phyloP scores from a whole-genome alignment of 805 yeast species.

The Nakazawaea wyomingensis region DNA sequence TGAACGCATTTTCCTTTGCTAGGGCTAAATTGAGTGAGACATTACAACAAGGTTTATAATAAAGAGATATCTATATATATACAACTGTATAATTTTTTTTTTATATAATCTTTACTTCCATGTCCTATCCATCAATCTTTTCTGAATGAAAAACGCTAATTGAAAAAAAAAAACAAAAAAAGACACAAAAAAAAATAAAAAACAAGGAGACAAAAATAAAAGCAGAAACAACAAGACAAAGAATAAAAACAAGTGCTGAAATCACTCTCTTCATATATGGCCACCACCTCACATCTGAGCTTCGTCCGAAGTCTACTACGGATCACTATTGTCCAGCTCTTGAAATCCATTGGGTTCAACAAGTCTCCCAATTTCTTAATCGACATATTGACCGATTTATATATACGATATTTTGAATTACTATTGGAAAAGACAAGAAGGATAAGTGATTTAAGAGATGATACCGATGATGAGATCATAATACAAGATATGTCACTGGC shows the following conservation, averaged over 20 bases:
- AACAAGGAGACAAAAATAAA: background rate
- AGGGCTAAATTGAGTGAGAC: constrained; percentile 53
- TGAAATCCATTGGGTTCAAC: constrained; percentile 82
- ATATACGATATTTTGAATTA: constrained; percentile 55
- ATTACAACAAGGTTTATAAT: constrained; percentile 32
- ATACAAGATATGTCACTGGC: constrained; percentile 72
- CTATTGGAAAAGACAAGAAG: constrained; percentile 45
- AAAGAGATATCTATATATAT: background rate
- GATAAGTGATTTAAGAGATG: constrained; percentile 44
- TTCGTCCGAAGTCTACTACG: constrained; percentile 5
- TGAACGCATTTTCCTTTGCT: constrained; percentile 86
- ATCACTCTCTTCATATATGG: no score
- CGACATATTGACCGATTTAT: constrained; percentile 73
- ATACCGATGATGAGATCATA: constrained; percentile 34
- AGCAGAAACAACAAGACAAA: no score
- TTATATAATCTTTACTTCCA: no score
- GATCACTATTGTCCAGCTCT: constrained; percentile 40
- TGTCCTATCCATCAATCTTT: no score
- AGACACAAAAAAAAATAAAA: background rate
- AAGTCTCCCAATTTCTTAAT: constrained; percentile 65
- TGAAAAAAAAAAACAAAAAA: background rate
- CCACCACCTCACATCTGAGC: constrained; percentile 4
- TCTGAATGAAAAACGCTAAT: background rate
- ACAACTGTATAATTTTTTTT: background rate
- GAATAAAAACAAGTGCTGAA: no score